Conservation (phyloP, 768 basidiomycete genomes). For the Mycena leptocephala region DNA sequence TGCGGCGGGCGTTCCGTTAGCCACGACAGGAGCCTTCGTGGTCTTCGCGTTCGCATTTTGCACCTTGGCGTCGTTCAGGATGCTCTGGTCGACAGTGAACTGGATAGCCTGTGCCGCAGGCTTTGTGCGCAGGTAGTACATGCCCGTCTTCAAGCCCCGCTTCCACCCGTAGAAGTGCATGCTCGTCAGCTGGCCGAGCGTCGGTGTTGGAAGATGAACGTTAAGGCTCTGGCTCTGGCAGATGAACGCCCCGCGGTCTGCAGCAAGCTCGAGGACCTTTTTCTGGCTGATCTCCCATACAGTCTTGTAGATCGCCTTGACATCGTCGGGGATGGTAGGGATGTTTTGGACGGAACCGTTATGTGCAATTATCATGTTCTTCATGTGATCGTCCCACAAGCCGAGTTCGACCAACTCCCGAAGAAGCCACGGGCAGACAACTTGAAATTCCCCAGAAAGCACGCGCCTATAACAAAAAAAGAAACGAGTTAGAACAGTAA, state of each 20-base stretch:
- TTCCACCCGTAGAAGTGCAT: constrained; percentile 94
- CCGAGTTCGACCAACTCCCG: constrained; percentile 84
- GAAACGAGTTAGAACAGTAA: too few species aligned
- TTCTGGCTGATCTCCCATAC: constrained; percentile 93
- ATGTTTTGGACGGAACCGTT: constrained; percentile 65
- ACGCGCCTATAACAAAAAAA: too few species aligned
- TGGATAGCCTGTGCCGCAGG: constrained; percentile 88
- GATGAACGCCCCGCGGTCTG: constrained; percentile 89
- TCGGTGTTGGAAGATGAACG: constrained; percentile 82
- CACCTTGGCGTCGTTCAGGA: constrained; percentile 77
- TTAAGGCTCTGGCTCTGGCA: constrained; percentile 88
- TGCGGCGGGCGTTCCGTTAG: constrained; percentile 24
- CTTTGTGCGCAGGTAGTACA: constrained; percentile 87
- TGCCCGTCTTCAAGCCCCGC: constrained; percentile 88
- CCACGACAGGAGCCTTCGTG: constrained; percentile 21
- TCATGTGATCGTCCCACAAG: constrained; percentile 73
- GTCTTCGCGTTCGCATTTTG: constrained; percentile 54
- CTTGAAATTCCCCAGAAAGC: constrained; percentile 89
- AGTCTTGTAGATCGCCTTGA: constrained; percentile 91
- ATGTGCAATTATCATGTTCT: constrained; percentile 37
- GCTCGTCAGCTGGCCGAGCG: constrained; percentile 80
- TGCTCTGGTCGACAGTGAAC: constrained; percentile 78
- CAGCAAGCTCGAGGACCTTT: constrained; percentile 85
- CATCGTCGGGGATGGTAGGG: constrained; percentile 76
- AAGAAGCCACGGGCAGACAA: constrained; percentile 89